phyloP scores from a whole-genome alignment of 306 rosid genomes.

The Pterocarpus santalinus region DNA sequence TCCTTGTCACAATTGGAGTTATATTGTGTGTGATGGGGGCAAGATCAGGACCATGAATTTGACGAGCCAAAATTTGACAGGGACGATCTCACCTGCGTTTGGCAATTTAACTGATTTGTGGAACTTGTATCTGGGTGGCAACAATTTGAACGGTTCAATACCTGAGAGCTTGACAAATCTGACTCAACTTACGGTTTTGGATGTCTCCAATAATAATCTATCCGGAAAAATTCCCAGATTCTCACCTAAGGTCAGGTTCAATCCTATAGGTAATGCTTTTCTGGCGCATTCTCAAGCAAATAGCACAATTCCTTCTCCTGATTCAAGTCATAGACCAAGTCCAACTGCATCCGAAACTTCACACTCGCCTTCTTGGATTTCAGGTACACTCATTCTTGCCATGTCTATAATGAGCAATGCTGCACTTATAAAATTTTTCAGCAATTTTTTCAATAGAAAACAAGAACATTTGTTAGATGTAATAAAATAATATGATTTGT shows the following conservation, averaged over 20 bases:
- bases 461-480: no score
- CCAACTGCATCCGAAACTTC: no score
- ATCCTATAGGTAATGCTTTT: not conserved
- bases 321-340: no score
- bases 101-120: conserved; percentile 56
- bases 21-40: conserved; percentile 47
- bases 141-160: conserved; percentile 60
- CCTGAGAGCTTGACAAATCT: not conserved
- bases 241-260: not conserved
- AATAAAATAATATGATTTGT: no score
- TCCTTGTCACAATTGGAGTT: conserved; percentile 60
- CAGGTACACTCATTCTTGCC: not conserved
- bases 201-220: not conserved
- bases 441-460: no score
- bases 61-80: conserved; percentile 52
- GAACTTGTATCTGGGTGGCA: conserved; percentile 50
- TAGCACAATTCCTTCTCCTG: not conserved
- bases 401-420: no score
- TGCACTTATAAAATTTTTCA: no score
- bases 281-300: not conserved
- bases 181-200: not conserved
- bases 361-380: not conserved
- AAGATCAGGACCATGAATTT: conserved; percentile 53
- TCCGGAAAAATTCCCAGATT: not conserved
- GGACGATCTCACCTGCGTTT: conserved; percentile 66